phyloP scores from a whole-genome alignment of 129 eudicot genomes.

The Heracleum sosnowskyi region DNA sequence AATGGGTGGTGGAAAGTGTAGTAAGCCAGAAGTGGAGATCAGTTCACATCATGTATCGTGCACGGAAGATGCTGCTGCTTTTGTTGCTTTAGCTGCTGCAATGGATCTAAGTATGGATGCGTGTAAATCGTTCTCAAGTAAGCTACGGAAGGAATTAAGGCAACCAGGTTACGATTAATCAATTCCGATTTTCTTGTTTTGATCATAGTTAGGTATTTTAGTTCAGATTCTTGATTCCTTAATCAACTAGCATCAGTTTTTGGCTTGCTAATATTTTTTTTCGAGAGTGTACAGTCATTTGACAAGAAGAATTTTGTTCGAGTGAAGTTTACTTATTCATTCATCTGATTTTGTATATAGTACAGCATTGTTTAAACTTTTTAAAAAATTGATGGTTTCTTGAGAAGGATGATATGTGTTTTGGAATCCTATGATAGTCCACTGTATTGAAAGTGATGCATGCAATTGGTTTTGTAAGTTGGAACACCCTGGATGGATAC shows the following conservation, averaged over 20 bases:
- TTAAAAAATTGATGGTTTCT: background rate
- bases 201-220: background rate
- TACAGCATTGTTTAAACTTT: background rate
- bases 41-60: slow-evolving; percentile 81
- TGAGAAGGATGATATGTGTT: slow-evolving; percentile 7
- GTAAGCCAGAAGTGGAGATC: slow-evolving; percentile 80
- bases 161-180: slow-evolving; percentile 38
- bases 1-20: slow-evolving; percentile 48
- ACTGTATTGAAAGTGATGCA: background rate
- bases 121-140: slow-evolving; percentile 55
- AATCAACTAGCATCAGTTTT: slow-evolving; percentile 5
- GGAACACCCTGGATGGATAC: slow-evolving; percentile 10
- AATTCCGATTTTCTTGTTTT: background rate
- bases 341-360: slow-evolving; percentile 11
- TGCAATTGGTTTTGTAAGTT: background rate
- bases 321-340: slow-evolving; percentile 7
- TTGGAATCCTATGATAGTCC: slow-evolving; percentile 17
- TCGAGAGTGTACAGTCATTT: slow-evolving; percentile 10
- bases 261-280: background rate
- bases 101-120: slow-evolving; percentile 80
- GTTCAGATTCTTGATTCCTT: background rate
- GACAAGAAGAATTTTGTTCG: slow-evolving; percentile 7
- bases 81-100: slow-evolving; percentile 84
- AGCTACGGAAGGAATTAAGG: slow-evolving; percentile 74
- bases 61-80: slow-evolving; percentile 87